phyloP scores from a whole-genome alignment of 352 stramenopile species.

The Pythium angustatum region DNA sequence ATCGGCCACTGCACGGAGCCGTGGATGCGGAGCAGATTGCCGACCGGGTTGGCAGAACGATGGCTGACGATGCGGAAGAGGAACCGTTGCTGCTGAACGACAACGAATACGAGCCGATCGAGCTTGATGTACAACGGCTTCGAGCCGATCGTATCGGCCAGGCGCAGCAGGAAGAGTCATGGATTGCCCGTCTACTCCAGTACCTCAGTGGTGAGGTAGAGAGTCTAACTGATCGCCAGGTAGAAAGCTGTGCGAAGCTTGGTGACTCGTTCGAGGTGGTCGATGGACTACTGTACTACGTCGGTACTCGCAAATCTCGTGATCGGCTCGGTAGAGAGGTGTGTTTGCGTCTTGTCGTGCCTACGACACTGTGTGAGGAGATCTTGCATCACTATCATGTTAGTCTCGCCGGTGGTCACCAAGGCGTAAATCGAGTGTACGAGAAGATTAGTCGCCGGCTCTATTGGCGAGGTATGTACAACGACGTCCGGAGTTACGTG shows the following conservation, averaged over 20 bases:
- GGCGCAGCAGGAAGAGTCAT: constrained; percentile 7
- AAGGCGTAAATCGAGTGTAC: constrained; percentile 24
- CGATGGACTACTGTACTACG: constrained; percentile 16
- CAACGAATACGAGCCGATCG: no score
- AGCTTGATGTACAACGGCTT: not conserved
- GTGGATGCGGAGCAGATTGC: no score
- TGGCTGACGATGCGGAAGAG: no score
- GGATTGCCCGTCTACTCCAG: not conserved
- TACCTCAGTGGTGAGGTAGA: constrained; percentile 1
- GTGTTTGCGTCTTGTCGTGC: constrained; percentile 12
- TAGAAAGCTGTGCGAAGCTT: not conserved
- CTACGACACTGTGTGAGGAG: constrained; percentile 18
- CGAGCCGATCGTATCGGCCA: not conserved
- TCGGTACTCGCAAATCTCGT: not conserved
- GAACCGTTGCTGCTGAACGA: no score
- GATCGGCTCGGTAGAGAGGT: not conserved
- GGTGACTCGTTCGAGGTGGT: constrained; percentile 14
- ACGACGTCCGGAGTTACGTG: constrained; percentile 14
- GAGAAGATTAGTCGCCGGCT: constrained; percentile 2
- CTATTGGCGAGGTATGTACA: constrained; percentile 22
- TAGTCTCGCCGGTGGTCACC: constrained; percentile 27
- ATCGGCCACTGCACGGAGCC: no score
- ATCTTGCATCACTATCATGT: constrained; percentile 28
- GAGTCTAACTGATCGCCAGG: not conserved
- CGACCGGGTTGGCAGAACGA: no score